Evolutionary conservation across 2,329 filamentous ascomycete species (phyloP), one percentile per base, ranked within the genome.

Genomic region (Penicillium hordei): DNA sequence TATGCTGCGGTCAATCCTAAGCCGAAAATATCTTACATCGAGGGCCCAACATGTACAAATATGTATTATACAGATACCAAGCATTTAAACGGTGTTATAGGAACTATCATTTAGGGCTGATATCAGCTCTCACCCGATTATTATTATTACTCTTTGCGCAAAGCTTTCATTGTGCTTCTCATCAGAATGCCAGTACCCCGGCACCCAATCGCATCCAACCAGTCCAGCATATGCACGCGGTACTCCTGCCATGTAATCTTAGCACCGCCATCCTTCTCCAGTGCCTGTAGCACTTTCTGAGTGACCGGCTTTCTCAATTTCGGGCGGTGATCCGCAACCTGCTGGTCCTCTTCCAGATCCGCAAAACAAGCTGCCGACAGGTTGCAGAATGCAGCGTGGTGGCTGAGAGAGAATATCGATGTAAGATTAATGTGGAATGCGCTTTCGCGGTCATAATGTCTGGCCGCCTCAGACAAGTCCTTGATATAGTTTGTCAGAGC

Each of bases 161-260:
- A 75, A 50, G 88, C 85, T 70, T 88, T 91, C 84, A 94, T 91
- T 1, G 90, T 93, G 66, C 86, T 90, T 72, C 89, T 89, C 82
- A 95, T 88, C 67, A 95, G 75, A 61, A 87, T 82, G 17, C 83
- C 82, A 31, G 93, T 80, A 0, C 91, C 91, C 12, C 73, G 76
- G 45, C 89, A 80, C 0, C 88, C 89, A 52, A 82, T 82, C 6
- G 76, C 78, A 58, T 88, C 87, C 60, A 95, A 74, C 74, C 86
- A 85, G 49, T 81, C 80, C 56, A 96, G 75, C 60, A 93, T 87
- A n/a, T 85, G 83, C 6, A 91, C 78, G 57, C 89, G 82, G 72
- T 92, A 96, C 49, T 89, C 86, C 65, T 88, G 85, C 88, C 89
- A 95, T 15, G 79, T 80, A 39, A 93, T 70, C 50, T 75, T 79